phyloP scores from a whole-genome alignment of 352 stramenopile species.

The Pilasporangium apinafurcum region DNA sequence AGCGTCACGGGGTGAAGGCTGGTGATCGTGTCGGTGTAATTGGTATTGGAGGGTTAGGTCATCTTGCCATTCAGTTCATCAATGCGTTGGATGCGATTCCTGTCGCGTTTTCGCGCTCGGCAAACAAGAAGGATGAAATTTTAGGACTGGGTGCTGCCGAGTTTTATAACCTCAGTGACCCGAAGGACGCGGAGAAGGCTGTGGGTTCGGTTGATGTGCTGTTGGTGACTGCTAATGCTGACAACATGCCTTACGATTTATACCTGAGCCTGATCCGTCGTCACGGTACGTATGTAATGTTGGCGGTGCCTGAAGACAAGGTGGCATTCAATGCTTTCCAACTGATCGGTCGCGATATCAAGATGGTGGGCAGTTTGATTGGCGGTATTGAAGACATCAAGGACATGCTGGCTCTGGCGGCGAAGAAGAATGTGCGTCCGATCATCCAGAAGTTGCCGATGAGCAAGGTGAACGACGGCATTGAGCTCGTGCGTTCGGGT shows the following conservation, averaged over 20 bases:
- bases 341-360: constrained; percentile 32
- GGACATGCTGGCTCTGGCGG: constrained; percentile 81
- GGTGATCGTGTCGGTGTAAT: constrained; percentile 60
- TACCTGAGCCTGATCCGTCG: constrained; percentile 40
- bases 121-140: constrained; percentile 49
- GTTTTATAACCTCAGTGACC: constrained; percentile 39
- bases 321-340: constrained; percentile 35
- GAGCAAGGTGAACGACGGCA: constrained; percentile 26
- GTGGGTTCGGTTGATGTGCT: constrained; percentile 45
- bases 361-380: constrained; percentile 54
- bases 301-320: constrained; percentile 49
- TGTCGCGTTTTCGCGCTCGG: constrained; percentile 56
- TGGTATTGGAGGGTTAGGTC: constrained; percentile 82
- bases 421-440: constrained; percentile 57
- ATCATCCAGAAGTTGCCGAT: constrained; percentile 46
- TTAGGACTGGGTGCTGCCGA: constrained; percentile 48
- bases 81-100: constrained; percentile 53
- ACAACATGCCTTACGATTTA: constrained; percentile 29
- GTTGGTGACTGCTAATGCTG: constrained; percentile 55
- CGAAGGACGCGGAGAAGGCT: constrained; percentile 17
- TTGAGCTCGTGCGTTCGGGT: constrained; percentile 30
- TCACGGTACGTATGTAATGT: constrained; percentile 43
- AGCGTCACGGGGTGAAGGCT: constrained; percentile 31
- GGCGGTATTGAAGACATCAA: constrained; percentile 58
- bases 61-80: constrained; percentile 82